Conservation (phyloP, 2,329 filamentous ascomycete species). For the Madurella fahalii region DNA sequence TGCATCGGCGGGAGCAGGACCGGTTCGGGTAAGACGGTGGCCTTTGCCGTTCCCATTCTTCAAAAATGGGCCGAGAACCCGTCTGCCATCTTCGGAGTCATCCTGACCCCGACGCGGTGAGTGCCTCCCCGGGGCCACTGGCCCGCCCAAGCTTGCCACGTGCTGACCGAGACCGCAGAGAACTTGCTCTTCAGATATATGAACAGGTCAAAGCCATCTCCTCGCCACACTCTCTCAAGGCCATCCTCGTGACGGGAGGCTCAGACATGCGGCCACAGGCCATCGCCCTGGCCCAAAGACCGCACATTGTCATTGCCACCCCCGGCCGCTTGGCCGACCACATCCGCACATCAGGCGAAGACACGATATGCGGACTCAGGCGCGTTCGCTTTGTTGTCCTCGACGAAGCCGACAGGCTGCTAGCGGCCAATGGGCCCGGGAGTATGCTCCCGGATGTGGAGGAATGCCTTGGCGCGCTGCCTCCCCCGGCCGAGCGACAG, state of each 20-base stretch:
- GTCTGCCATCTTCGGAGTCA: conserved; percentile 80
- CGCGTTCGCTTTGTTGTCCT: conserved; percentile 83
- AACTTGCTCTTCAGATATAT: conserved; percentile 91
- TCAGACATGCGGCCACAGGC: conserved; percentile 90
- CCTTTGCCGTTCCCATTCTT: conserved; percentile 90
- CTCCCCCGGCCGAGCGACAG: conserved; percentile 74
- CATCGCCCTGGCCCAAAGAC: conserved; percentile 72
- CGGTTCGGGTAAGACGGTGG: conserved; percentile 94
- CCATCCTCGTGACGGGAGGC: conserved; percentile 85
- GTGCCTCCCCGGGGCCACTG: conserved; percentile 1
- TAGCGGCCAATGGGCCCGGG: conserved; percentile 67
- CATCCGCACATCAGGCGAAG: conserved; percentile 83
- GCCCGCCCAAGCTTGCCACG: conserved; percentile 9
- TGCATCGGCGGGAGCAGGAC: conserved; percentile 94
- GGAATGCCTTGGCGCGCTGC: conserved; percentile 77
- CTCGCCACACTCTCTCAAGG: conserved; percentile 80
- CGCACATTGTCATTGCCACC: conserved; percentile 91
- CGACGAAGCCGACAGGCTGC: conserved; percentile 89
- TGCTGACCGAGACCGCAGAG: conserved; percentile 40
- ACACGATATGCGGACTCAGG: conserved; percentile 78
- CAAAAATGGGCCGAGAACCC: conserved; percentile 93
- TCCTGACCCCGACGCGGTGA: conserved; percentile 81
- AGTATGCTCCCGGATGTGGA: conserved; percentile 95
- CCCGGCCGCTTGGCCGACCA: conserved; percentile 92
- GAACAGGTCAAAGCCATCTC: conserved; percentile 95